Evolutionary conservation across 768 basidiomycete genomes (phyloP).

Genomic region (Paxillus ammoniavirescens): DNA sequence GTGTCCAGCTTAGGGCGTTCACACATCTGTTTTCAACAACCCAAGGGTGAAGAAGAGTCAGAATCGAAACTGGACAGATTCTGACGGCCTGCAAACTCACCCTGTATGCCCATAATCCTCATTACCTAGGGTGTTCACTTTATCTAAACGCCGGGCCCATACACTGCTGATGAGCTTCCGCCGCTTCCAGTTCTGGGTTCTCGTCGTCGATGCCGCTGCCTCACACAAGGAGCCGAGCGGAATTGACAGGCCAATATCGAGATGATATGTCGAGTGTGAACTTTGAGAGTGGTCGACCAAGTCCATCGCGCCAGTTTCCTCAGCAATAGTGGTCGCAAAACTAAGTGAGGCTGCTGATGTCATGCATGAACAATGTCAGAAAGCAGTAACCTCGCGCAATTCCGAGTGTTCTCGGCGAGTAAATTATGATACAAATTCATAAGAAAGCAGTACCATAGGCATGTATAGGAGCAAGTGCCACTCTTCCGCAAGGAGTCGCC

Average conservation of each 20-base stretch:
- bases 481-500: background rate
- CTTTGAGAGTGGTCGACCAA: background rate
- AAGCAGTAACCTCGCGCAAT: too few relatives aligned
- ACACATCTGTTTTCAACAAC: conserved; percentile 58
- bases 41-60: too few relatives aligned
- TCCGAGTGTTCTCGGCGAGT: too few relatives aligned
- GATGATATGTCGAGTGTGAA: background rate
- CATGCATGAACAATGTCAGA: background rate
- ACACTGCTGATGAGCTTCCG: conserved; percentile 22
- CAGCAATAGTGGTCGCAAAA: background rate
- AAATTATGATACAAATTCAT: background rate
- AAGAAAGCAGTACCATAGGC: background rate
- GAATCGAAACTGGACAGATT: background rate
- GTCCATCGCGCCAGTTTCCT: conserved; percentile 19
- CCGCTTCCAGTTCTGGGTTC: conserved; percentile 20
- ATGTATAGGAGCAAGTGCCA: background rate
- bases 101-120: conserved; percentile 66
- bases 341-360: background rate
- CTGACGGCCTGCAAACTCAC: conserved; percentile 35
- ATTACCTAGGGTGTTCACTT: conserved; percentile 72
- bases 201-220: conserved; percentile 21
- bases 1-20: conserved; percentile 75
- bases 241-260: background rate
- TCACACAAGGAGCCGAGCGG: conserved; percentile 3
- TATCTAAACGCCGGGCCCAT: conserved; percentile 45